Percentiles rank a stretch among this genome's conserved stretches.
These are phyloP conservation scores for Trichocomaceae sp. DNA, from an alignment of 2,329 filamentous ascomycete genomes.

Conservation along the genomic window DNA sequence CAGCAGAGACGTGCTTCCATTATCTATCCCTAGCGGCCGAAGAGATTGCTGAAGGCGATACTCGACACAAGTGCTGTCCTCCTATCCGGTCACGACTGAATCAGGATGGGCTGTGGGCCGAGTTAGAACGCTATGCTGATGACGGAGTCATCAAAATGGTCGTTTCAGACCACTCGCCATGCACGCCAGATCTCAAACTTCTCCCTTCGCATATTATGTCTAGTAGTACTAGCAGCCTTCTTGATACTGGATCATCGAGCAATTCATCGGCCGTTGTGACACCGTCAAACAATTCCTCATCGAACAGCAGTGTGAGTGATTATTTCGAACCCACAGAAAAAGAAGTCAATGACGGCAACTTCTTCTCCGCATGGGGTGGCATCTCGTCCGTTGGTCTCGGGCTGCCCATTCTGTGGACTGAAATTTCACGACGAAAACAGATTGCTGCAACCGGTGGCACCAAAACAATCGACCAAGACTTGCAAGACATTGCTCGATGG, in stretches of 20 bases:
- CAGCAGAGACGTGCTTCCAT: conserved; percentile 92
- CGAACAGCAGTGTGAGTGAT: conserved; percentile 17
- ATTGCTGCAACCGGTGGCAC: conserved; percentile 29
- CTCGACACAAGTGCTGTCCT: conserved; percentile 89
- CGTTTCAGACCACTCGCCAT: conserved; percentile 93
- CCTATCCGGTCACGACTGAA: conserved; percentile 77
- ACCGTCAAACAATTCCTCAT: background rate
- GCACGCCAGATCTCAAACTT: conserved; percentile 88
- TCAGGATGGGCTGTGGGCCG: conserved; percentile 79
- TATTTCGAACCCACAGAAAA: conserved; percentile 23
- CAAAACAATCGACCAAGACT: conserved; percentile 41
- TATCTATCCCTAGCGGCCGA: conserved; percentile 82
- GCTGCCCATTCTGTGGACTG: conserved; percentile 81
- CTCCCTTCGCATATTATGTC: conserved; percentile 63
- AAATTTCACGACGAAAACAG: conserved; percentile 56
- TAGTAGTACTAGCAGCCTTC: background rate
- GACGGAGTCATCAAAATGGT: conserved; percentile 85
- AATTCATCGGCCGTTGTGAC: conserved; percentile 13
- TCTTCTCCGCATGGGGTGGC: conserved; percentile 94
- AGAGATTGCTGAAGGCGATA: conserved; percentile 75
- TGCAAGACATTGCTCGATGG: conserved; percentile 76
- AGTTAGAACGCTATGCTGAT: conserved; percentile 53
- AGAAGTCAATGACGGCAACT: conserved; percentile 59
- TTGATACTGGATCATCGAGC: conserved; percentile 15
- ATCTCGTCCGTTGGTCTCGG: conserved; percentile 92